Evolutionary conservation across 2,329 filamentous ascomycete species (phyloP).

Genomic region (Fusarium luffae): DNA sequence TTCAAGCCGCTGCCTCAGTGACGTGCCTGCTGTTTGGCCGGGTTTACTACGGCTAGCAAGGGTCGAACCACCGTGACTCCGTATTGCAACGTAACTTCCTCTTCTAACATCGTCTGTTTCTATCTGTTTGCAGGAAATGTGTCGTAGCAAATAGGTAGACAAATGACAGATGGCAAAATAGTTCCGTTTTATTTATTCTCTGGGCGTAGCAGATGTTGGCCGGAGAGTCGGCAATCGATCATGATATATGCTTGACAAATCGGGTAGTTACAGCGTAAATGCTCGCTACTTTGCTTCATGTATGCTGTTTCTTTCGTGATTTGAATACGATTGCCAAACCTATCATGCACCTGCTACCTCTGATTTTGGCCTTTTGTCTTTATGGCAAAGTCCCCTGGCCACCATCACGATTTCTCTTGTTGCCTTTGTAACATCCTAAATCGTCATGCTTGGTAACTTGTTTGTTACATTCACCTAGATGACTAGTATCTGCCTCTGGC

Average conservation of each 20-base stretch:
- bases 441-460: background rate
- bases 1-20: slow-evolving; percentile 44
- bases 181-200: background rate
- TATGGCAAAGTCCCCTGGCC: background rate
- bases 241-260: background rate
- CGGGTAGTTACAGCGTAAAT: background rate
- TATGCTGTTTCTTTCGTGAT: background rate
- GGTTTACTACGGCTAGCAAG: slow-evolving; percentile 43
- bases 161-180: background rate
- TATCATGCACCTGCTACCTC: accelerated
- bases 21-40: slow-evolving; percentile 23
- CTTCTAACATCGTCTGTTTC: background rate
- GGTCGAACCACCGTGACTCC: background rate
- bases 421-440: background rate
- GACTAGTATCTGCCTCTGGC: background rate
- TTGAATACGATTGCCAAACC: background rate
- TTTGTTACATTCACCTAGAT: background rate
- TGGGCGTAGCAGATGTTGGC: background rate
- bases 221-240: background rate
- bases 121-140: background rate
- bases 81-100: background rate
- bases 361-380: background rate
- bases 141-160: background rate
- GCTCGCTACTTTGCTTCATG: background rate
- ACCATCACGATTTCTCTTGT: background rate